Conservation (phyloP, 1,284 basidiomycete species). For the Ceratorhiza oryzae-sativae region DNA sequence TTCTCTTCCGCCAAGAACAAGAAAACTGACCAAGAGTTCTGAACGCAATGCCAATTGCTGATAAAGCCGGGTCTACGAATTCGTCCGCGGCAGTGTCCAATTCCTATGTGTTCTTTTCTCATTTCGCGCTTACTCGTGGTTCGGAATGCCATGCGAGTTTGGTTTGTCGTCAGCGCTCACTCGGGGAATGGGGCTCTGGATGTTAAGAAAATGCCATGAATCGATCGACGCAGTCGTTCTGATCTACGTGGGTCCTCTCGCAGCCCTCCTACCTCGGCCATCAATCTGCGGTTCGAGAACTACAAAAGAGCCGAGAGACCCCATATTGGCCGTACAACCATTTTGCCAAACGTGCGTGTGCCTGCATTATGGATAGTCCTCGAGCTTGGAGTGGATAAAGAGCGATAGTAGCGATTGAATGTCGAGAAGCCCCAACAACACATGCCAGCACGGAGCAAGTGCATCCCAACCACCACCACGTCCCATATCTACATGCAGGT, state of each 20-base stretch:
- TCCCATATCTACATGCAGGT: no score
- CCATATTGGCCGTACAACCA: neutral
- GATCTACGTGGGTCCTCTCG: neutral
- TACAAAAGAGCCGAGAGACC: neutral
- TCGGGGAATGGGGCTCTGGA: constrained; percentile 7
- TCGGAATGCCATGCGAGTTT: neutral
- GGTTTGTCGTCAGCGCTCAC: neutral
- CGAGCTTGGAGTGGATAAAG: neutral
- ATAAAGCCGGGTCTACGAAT: neutral
- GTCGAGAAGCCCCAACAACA: no score
- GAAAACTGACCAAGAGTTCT: neutral
- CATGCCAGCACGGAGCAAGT: no score
- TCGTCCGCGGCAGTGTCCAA: neutral
- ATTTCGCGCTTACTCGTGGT: constrained; percentile 6
- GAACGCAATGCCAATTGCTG: neutral
- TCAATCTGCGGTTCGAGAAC: constrained; percentile 21
- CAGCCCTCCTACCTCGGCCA: neutral
- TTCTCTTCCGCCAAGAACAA: neutral
- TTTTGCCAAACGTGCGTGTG: neutral
- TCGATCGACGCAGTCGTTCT: constrained; percentile 21
- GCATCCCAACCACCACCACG: no score
- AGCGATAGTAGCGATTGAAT: no score
- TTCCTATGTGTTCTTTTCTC: constrained; percentile 4
- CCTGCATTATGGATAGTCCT: constrained; percentile 8
- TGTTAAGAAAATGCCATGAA: neutral